Percentiles rank a stretch among this genome's conserved stretches.
Evolutionary conservation across 1,139 yeast species (phyloP).

Genomic region (Torulaspora globosa): DNA sequence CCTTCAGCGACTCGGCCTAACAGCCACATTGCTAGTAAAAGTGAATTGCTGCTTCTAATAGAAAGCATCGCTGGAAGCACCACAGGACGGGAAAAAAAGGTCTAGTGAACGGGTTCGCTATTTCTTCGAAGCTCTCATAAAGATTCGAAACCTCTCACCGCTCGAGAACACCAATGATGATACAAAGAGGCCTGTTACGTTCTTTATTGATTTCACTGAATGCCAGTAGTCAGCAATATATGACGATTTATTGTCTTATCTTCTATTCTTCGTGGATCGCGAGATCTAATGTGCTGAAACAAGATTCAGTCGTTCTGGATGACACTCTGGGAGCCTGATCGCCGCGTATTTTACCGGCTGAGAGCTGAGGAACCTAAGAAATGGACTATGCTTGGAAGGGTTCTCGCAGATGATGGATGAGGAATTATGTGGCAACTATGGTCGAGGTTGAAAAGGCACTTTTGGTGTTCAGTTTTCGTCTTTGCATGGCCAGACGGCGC

Average conservation of each 20-base stretch:
- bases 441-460: no score
- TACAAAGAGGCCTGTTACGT: not conserved
- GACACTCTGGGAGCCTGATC: not conserved
- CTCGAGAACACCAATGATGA: not conserved
- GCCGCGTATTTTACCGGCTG: not conserved
- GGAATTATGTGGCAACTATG: no score
- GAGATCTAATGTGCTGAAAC: slow-evolving; percentile 2
- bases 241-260: not conserved
- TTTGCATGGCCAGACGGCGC: no score
- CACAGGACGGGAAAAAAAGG: not conserved
- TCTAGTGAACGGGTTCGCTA: not conserved
- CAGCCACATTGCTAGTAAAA: slow-evolving; percentile 2
- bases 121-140: not conserved
- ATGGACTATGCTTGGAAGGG: no score
- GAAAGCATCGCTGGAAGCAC: slow-evolving; percentile 1
- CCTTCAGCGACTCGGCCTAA: slow-evolving; percentile 6
- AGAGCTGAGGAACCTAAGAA: no score
- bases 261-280: not conserved
- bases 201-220: not conserved
- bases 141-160: not conserved
- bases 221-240: not conserved
- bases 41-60: not conserved
- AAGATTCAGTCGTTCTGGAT: slow-evolving; percentile 1
- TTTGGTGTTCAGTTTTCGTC: no score
- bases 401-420: no score